These are phyloP conservation scores for Alternaria viburni DNA, from an alignment of 2,329 filamentous ascomycete genomes.

Conservation along the genomic window DNA sequence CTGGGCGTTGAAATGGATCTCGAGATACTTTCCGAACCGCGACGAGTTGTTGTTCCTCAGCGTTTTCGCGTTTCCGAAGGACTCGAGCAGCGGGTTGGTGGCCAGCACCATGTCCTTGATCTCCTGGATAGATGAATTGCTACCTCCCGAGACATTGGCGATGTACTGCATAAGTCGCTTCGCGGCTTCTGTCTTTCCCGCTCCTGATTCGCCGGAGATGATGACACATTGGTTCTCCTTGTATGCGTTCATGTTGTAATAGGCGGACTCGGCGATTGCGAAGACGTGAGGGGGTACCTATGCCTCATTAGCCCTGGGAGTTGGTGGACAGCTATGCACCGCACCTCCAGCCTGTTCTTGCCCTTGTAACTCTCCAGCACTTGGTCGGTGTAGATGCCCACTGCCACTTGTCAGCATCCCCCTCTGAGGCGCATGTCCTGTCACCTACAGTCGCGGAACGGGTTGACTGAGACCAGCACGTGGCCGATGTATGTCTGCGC, in stretches of 20 bases:
- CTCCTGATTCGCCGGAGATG: constrained; percentile 97
- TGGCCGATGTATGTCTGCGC: constrained; percentile 93
- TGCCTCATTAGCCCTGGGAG: constrained; percentile 18
- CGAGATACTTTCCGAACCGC: constrained; percentile 96
- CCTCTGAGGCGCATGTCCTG: not conserved
- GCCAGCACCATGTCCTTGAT: constrained; percentile 99
- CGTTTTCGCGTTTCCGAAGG: constrained; percentile 98
- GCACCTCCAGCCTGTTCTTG: constrained; percentile 87
- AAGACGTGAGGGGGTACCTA: constrained; percentile 91
- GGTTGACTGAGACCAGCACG: constrained; percentile 98
- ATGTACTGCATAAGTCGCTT: constrained; percentile 99
- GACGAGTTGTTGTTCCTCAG: constrained; percentile 98
- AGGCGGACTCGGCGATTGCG: constrained; percentile 91
- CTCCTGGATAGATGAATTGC: constrained; percentile 85
- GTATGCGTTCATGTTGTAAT: constrained; percentile 99
- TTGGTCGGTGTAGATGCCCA: constrained; percentile 96
- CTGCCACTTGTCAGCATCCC: constrained; percentile 53
- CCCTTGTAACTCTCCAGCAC: constrained; percentile 94
- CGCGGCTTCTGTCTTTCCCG: constrained; percentile 97
- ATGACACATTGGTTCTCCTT: constrained; percentile 99
- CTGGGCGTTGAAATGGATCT: constrained; percentile 91
- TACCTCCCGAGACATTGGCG: constrained; percentile 90
- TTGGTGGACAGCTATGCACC: constrained; percentile 3
- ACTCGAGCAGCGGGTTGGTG: constrained; percentile 95
- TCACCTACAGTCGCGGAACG: constrained; percentile 81